These are phyloP conservation scores for Phytophthora citrophthora DNA, from an alignment of 352 stramenopile genomes.

Conservation along the genomic window DNA sequence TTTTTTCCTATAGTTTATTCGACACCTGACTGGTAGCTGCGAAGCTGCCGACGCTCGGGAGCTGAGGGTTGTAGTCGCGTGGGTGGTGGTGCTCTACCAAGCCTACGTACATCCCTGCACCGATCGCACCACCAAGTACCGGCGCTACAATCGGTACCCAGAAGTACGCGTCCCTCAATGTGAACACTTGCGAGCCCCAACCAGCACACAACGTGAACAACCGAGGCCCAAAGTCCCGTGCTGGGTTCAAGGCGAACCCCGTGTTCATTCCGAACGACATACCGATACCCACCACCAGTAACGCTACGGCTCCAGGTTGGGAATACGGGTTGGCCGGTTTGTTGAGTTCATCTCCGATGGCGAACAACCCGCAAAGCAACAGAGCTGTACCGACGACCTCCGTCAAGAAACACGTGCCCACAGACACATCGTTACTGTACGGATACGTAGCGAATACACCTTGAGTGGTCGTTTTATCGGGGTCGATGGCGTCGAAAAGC, in stretches of 20 bases:
- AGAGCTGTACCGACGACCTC: conserved; percentile 59
- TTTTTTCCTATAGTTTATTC: conserved; percentile 3
- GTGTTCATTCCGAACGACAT: conserved; percentile 75
- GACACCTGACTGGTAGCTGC: conserved; percentile 5
- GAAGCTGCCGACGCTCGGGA: conserved; percentile 9
- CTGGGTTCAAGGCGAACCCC: conserved; percentile 68
- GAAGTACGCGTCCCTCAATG: conserved; percentile 50
- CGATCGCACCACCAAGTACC: conserved; percentile 37
- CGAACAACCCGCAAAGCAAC: conserved; percentile 53
- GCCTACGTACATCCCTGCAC: conserved; percentile 31
- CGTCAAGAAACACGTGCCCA: conserved; percentile 53
- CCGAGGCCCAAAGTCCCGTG: conserved; percentile 50
- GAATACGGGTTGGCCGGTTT: conserved; percentile 45
- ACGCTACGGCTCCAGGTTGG: conserved; percentile 44
- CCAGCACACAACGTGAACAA: conserved; percentile 44
- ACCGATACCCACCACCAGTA: conserved; percentile 58
- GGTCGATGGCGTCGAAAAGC: conserved; percentile 46
- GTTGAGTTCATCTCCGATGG: conserved; percentile 56
- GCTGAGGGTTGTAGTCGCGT: conserved; percentile 24
- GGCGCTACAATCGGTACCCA: conserved; percentile 57
- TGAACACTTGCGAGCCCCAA: conserved; percentile 46
- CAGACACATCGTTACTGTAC: conserved; percentile 35
- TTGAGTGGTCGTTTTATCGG: conserved; percentile 40
- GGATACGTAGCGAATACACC: conserved; percentile 60
- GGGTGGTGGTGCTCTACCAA: conserved; percentile 40